phyloP scores from a whole-genome alignment of 257 asterid genomes.

The Eustoma russellianum region DNA sequence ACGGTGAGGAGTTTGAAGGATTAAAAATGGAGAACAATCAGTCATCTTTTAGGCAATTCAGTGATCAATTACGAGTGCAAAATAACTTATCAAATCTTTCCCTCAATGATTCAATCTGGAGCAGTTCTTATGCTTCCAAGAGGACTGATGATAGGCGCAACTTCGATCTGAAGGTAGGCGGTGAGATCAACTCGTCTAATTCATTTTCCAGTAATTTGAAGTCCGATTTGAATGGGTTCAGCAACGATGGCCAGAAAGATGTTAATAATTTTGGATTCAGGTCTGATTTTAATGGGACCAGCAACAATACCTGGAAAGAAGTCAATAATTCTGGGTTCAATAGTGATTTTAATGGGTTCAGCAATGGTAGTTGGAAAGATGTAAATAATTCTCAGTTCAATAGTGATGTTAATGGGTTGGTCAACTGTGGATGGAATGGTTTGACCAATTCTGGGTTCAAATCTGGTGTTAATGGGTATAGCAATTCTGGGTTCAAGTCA shows the following conservation, averaged over 20 bases:
- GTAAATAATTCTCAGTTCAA: slow-evolving; percentile 25
- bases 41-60: slow-evolving; percentile 87
- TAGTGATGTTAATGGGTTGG: slow-evolving; percentile 14
- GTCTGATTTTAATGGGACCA: slow-evolving; percentile 15
- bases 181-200: slow-evolving; percentile 20
- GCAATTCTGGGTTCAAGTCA: slow-evolving; percentile 4
- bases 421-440: not conserved
- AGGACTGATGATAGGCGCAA: slow-evolving; percentile 67
- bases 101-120: slow-evolving; percentile 90
- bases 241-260: slow-evolving; percentile 45
- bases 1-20: not conserved
- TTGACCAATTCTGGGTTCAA: too few species aligned
- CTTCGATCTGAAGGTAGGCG: slow-evolving; percentile 65
- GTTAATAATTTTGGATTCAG: slow-evolving; percentile 8
- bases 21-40: slow-evolving; percentile 55
- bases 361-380: slow-evolving; percentile 45
- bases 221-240: slow-evolving; percentile 16
- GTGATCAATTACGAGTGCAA: slow-evolving; percentile 85
- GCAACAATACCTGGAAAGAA: slow-evolving; percentile 45
- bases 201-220: slow-evolving; percentile 2
- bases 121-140: slow-evolving; percentile 47
- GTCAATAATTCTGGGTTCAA: slow-evolving; percentile 25
- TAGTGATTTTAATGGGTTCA: slow-evolving; percentile 11
- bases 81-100: slow-evolving; percentile 53
- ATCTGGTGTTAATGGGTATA: slow-evolving; percentile 13